Base-by-base conservation (phyloP, 164 flowering plant species). In the Aristolochia fimbriata region DNA sequence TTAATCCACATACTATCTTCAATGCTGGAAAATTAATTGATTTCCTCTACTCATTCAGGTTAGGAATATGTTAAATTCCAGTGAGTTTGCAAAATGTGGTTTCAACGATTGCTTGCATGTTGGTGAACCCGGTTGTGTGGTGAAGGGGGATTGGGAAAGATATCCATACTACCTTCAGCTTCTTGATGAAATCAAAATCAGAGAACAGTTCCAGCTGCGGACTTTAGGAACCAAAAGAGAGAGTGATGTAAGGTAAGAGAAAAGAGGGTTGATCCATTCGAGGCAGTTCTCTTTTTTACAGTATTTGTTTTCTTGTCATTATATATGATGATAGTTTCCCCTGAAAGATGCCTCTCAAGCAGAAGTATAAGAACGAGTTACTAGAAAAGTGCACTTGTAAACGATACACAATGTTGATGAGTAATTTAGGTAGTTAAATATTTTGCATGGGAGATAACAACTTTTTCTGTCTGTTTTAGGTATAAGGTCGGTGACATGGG, bases 211-310 rank as follows among this genome's bases (percentile, higher is more conserved):
- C 60, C 95, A 82, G 67, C 62, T 88, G 50, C 78, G 96, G 77
- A 93, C 94, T 15, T 54, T 85, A 25, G 97, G 99, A 69, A 93
- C 97, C 47, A 93, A 90, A 77, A 78, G 79, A 63, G 97, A 93
- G 74, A 68, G 84, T 57, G 95, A 86, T 68, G 88, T 85, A 15
- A 89, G 98, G 96, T 86, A 83, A 11, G 66, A 47, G 15, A 19
- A 50, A 50, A 50, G 20, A 10, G 53, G 10, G 12, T n/a, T 50
- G 17, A 16, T 48, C 20, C 3, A 15, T 17, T 20, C 17, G 20
- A 20, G 17, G 51, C 0, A 16, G 51, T 17, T 48, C 3, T 15
- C 17, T 48, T 17, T 48, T 48, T 27, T 27, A 27, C 30, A 27
- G 30, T 27, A 10, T 15, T 20, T 1, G 7, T 48, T 15, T 10